A percentile compares a stretch with the other conserved stretches of the same genome.
Evolutionary conservation across 2,329 filamentous ascomycete species (phyloP).

Genomic region (Cryoendolithus antarcticus): DNA sequence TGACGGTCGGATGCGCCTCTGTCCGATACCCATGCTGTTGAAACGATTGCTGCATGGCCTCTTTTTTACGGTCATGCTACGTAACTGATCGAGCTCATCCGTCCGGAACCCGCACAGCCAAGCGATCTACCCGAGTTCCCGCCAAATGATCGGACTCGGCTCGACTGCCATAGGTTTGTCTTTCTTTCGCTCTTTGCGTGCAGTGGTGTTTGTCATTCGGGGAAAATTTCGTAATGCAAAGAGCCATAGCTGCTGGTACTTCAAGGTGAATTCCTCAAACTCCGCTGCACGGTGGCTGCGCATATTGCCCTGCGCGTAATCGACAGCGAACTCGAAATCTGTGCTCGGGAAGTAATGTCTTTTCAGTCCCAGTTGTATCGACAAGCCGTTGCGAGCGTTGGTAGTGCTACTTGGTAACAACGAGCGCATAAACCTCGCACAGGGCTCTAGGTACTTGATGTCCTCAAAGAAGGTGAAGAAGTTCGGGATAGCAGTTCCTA

Average conservation of each 20-base stretch:
- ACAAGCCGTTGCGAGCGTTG: too few species aligned
- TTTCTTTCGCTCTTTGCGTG: constrained; percentile 5
- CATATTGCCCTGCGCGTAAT: too few species aligned
- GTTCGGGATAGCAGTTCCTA: constrained; percentile 9
- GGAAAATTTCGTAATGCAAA: constrained; percentile 8
- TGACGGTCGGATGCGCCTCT: neutral
- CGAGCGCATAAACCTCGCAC: constrained; percentile 5
- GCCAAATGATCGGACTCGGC: constrained; percentile 4
- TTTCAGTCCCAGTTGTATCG: too few species aligned
- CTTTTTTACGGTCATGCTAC: constrained; percentile 1
- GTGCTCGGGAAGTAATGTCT: too few species aligned
- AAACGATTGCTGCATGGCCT: neutral
- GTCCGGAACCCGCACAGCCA: constrained; percentile 4
- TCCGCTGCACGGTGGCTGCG: too few species aligned
- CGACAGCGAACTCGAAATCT: too few species aligned
- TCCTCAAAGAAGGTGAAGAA: constrained; percentile 15
- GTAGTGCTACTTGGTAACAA: too few species aligned
- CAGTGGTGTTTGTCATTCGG: constrained; percentile 4
- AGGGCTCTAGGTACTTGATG: constrained; percentile 14
- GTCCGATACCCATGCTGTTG: neutral
- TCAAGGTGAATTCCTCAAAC: too few species aligned
- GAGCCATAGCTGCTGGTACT: neutral
- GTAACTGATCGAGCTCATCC: neutral
- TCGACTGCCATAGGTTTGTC: constrained; percentile 5
- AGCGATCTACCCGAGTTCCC: constrained; percentile 3